Percentiles rank a stretch among this genome's conserved stretches.
Evolutionary conservation across 2,329 filamentous ascomycete genomes (phyloP).

Genomic region (Diaporthe sp.): DNA sequence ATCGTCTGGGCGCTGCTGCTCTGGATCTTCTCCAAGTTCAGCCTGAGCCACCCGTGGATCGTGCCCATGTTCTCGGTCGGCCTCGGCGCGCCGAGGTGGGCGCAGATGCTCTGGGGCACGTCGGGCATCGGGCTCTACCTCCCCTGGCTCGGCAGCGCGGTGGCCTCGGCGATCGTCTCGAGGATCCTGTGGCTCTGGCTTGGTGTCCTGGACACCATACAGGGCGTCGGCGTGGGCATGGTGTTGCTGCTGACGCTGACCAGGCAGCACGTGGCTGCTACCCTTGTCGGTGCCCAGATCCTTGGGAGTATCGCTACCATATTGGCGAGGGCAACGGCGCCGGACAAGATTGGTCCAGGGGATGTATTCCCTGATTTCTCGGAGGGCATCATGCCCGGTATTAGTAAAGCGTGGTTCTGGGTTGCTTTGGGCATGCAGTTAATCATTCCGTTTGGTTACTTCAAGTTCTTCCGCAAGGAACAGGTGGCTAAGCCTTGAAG

Average conservation of each 20-base stretch:
- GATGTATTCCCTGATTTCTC: constrained; percentile 74
- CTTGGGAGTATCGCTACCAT: constrained; percentile 74
- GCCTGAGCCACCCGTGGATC: constrained; percentile 75
- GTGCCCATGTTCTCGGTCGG: constrained; percentile 77
- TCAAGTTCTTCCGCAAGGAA: constrained; percentile 70
- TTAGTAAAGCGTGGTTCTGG: constrained; percentile 72
- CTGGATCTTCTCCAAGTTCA: constrained; percentile 66
- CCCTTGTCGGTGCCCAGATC: constrained; percentile 72
- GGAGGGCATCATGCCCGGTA: constrained; percentile 58
- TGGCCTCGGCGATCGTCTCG: constrained; percentile 68
- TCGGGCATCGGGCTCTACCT: constrained; percentile 72
- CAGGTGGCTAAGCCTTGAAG: constrained; percentile 66
- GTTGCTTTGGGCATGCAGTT: constrained; percentile 69
- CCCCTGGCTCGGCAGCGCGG: constrained; percentile 69
- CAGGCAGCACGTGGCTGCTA: constrained; percentile 73
- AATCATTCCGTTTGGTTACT: constrained; percentile 69
- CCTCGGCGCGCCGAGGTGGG: constrained; percentile 75
- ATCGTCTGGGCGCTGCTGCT: constrained; percentile 68
- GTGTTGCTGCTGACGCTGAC: constrained; percentile 75
- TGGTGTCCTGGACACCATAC: constrained; percentile 73
- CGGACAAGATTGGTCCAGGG: constrained; percentile 72
- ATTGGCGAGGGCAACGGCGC: constrained; percentile 70
- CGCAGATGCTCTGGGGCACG: constrained; percentile 76
- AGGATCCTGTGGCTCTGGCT: constrained; percentile 76
- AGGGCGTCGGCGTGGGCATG: constrained; percentile 77